These are phyloP conservation scores for Cucurbita pepo DNA, from an alignment of 306 rosid species.

Conservation along the genomic window DNA sequence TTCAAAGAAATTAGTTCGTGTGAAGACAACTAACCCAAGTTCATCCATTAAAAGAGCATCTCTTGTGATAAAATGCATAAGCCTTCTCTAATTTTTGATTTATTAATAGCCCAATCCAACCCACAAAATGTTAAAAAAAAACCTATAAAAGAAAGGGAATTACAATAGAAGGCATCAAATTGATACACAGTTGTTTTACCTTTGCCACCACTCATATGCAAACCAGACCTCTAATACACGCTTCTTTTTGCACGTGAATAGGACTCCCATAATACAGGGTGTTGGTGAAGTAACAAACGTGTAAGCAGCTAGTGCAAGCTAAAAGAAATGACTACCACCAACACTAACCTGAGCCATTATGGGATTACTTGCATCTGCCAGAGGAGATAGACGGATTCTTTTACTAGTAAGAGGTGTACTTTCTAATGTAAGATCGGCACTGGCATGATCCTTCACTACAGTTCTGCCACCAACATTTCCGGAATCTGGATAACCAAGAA, in stretches of 20 bases:
- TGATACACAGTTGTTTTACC: background rate
- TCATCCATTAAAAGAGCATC: background rate
- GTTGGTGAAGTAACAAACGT: background rate
- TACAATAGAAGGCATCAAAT: background rate
- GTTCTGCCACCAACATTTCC: constrained; percentile 8
- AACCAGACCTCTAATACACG: background rate
- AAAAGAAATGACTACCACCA: background rate
- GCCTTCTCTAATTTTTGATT: background rate
- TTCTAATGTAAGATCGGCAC: constrained; percentile 24
- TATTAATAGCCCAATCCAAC: background rate
- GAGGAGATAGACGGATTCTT: constrained; percentile 72
- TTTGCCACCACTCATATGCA: background rate
- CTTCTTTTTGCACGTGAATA: background rate
- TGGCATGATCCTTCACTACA: constrained; percentile 14
- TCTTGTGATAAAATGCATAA: background rate
- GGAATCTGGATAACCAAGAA: constrained; percentile 20
- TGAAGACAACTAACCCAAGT: background rate
- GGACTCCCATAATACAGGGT: background rate
- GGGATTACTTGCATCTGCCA: constrained; percentile 94
- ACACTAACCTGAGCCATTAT: constrained; percentile 83
- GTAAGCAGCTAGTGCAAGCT: background rate
- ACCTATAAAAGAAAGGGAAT: background rate
- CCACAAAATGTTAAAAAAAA: background rate
- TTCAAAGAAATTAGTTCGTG: too few relatives aligned
- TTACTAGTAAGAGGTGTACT: constrained; percentile 26